Evolutionary conservation across 345 rosid genomes (phyloP).

Genomic region (Melaleuca alternifolia): DNA sequence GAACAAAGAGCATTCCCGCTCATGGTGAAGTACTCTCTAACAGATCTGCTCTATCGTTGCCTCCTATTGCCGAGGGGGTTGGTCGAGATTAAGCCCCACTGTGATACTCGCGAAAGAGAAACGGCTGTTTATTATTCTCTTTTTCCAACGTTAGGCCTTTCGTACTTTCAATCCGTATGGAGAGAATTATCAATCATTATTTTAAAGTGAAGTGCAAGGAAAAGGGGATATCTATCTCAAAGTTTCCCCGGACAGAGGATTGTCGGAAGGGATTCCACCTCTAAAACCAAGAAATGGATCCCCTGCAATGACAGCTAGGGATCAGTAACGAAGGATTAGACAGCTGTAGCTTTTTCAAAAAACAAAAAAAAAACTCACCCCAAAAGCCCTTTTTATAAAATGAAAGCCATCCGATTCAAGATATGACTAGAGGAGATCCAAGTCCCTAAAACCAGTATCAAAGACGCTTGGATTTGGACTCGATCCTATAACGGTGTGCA

Average conservation of each 20-base stretch:
- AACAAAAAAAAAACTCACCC: too few species aligned
- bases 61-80: neutral
- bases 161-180: neutral
- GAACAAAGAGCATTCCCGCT: neutral
- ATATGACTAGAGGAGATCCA: too few species aligned
- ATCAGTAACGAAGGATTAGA: too few species aligned
- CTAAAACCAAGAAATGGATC: neutral
- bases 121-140: neutral
- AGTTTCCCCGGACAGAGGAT: neutral
- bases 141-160: neutral
- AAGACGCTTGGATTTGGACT: too few species aligned
- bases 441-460: too few species aligned
- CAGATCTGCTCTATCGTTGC: neutral
- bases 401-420: too few species aligned
- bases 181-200: neutral
- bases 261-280: neutral
- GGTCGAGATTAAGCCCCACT: neutral
- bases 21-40: neutral
- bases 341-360: too few species aligned
- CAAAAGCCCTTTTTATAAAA: too few species aligned
- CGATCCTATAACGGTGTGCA: too few species aligned
- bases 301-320: too few species aligned
- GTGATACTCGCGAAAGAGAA: neutral
- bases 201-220: neutral
- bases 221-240: neutral